Conservation (phyloP, 768 basidiomycete genomes). For the Lentinula aciculospora region DNA sequence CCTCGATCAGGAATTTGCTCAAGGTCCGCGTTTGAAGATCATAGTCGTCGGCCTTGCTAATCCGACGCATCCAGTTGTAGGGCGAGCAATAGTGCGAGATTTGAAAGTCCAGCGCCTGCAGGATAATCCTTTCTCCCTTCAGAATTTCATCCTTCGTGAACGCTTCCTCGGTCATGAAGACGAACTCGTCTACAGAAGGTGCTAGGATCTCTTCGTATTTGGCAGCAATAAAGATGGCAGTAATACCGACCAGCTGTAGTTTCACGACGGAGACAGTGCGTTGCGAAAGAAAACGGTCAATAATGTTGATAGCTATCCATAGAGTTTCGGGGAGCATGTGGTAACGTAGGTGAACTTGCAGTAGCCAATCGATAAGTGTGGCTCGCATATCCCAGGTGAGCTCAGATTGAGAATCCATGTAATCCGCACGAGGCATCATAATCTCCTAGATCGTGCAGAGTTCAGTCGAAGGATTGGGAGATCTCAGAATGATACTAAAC, state of each 20-base stretch:
- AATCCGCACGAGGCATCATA: slow-evolving; percentile 87
- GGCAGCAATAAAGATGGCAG: slow-evolving; percentile 97
- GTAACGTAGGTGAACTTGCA: slow-evolving; percentile 96
- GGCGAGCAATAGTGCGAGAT: slow-evolving; percentile 98
- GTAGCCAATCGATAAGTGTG: slow-evolving; percentile 95
- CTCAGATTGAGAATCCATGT: slow-evolving; percentile 92
- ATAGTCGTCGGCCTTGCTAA: slow-evolving; percentile 98
- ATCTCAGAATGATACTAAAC: slow-evolving; percentile 16
- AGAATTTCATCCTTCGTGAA: slow-evolving; percentile 95
- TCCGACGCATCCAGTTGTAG: slow-evolving; percentile 97
- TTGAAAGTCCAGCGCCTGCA: slow-evolving; percentile 93
- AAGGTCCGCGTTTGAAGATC: slow-evolving; percentile 96
- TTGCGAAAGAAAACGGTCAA: slow-evolving; percentile 88
- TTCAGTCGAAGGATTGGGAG: neutral
- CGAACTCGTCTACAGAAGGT: slow-evolving; percentile 96
- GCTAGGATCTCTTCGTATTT: slow-evolving; percentile 99
- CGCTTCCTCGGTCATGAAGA: slow-evolving; percentile 94
- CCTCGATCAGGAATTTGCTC: slow-evolving; percentile 96
- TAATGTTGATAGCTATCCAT: slow-evolving; percentile 98
- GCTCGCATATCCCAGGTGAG: slow-evolving; percentile 94
- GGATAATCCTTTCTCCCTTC: slow-evolving; percentile 94
- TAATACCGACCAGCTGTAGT: slow-evolving; percentile 95
- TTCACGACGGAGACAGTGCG: slow-evolving; percentile 86
- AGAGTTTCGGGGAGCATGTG: slow-evolving; percentile 99
- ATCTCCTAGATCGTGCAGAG: slow-evolving; percentile 49